Conservation (phyloP, 2,329 filamentous ascomycete genomes). For the Beauveria caledonica region DNA sequence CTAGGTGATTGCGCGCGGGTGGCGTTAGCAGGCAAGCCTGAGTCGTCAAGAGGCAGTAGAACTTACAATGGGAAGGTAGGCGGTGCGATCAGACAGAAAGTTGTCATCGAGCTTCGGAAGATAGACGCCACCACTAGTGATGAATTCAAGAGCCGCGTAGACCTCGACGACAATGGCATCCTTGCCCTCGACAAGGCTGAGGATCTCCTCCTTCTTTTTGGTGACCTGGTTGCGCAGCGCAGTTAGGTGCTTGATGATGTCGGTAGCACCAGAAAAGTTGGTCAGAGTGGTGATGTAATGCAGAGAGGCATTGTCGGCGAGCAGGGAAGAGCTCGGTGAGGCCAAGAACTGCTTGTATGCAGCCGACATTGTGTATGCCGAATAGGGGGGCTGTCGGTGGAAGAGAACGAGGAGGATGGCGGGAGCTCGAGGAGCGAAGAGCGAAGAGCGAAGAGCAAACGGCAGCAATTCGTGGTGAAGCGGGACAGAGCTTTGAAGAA, state of each 20-base stretch:
- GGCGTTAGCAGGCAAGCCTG: not conserved
- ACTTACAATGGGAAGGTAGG: slow-evolving; percentile 72
- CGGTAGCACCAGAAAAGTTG: slow-evolving; percentile 58
- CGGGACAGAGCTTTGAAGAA: not conserved
- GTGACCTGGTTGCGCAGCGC: slow-evolving; percentile 65
- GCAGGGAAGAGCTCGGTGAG: slow-evolving; percentile 52
- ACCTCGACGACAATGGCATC: slow-evolving; percentile 73
- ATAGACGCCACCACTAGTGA: slow-evolving; percentile 73
- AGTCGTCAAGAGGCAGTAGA: not conserved
- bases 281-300: slow-evolving; percentile 89
- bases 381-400: slow-evolving; percentile 6
- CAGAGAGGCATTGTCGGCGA: slow-evolving; percentile 59
- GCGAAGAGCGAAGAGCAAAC: not conserved
- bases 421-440: not conserved
- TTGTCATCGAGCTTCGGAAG: slow-evolving; percentile 89
- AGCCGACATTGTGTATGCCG: slow-evolving; percentile 29
- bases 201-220: slow-evolving; percentile 72
- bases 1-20: slow-evolving; percentile 33
- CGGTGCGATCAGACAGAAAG: slow-evolving; percentile 76
- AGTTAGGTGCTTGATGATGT: slow-evolving; percentile 76
- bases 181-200: slow-evolving; percentile 64
- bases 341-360: slow-evolving; percentile 66
- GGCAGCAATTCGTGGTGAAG: not conserved
- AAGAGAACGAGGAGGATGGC: not conserved
- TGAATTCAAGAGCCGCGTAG: slow-evolving; percentile 76